phyloP scores from a whole-genome alignment of 1,284 basidiomycete species.

The Vanrija sp. region DNA sequence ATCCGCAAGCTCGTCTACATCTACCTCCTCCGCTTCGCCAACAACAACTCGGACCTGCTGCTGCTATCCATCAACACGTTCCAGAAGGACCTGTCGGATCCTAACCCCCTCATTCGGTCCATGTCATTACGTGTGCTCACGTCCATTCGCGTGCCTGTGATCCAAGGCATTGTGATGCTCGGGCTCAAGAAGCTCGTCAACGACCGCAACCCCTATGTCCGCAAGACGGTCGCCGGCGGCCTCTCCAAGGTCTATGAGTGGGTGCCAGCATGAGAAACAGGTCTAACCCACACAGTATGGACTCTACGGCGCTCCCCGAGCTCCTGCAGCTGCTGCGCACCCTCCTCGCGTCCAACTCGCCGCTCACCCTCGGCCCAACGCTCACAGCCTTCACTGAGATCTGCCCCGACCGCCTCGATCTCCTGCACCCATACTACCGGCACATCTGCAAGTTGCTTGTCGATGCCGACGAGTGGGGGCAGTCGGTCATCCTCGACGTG shows the following conservation, averaged over 20 bases:
- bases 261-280: slow-evolving; percentile 33
- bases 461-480: slow-evolving; percentile 96
- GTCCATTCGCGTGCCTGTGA: slow-evolving; percentile 83
- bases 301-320: slow-evolving; percentile 64
- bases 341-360: slow-evolving; percentile 75
- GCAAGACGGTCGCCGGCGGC: slow-evolving; percentile 85
- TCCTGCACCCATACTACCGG: slow-evolving; percentile 84
- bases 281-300: slow-evolving; percentile 57
- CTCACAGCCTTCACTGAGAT: slow-evolving; percentile 78
- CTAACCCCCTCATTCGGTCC: slow-evolving; percentile 84
- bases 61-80: slow-evolving; percentile 98
- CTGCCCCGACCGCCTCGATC: slow-evolving; percentile 76
- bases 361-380: slow-evolving; percentile 81
- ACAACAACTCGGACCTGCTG: slow-evolving; percentile 88
- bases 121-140: slow-evolving; percentile 93
- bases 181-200: slow-evolving; percentile 86
- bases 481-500: slow-evolving; percentile 73
- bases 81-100: slow-evolving; percentile 90
- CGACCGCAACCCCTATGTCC: slow-evolving; percentile 88
- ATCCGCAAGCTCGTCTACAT: slow-evolving; percentile 97
- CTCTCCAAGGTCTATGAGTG: slow-evolving; percentile 82
- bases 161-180: slow-evolving; percentile 72
- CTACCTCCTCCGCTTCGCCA: slow-evolving; percentile 88
- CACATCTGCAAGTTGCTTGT: slow-evolving; percentile 76
- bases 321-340: slow-evolving; percentile 70